Conservation (phyloP, 352 stramenopile genomes). For the Thalassiosira exigua region DNA sequence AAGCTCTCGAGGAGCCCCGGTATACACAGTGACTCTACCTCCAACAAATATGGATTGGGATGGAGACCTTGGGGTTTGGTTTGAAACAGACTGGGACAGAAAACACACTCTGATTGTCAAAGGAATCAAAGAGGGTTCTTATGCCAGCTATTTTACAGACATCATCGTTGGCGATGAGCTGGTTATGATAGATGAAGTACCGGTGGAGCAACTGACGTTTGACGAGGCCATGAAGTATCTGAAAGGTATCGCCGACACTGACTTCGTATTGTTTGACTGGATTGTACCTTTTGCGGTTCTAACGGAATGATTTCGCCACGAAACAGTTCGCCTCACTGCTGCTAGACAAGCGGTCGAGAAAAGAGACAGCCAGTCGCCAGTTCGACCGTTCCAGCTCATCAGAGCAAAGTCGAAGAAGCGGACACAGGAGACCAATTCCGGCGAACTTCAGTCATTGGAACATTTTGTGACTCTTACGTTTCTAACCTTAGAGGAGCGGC, state of each 20-base stretch:
- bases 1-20: constrained; percentile 63
- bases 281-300: too few relatives aligned
- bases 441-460: constrained; percentile 4
- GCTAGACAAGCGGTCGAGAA: constrained; percentile 37
- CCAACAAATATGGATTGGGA: constrained; percentile 68
- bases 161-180: constrained; percentile 82
- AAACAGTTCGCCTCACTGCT: constrained; percentile 39
- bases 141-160: constrained; percentile 65
- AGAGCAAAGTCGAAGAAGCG: constrained; percentile 43
- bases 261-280: background rate
- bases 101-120: constrained; percentile 86
- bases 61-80: constrained; percentile 84
- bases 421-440: constrained; percentile 15
- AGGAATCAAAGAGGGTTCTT: constrained; percentile 83
- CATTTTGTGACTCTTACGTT: constrained; percentile 76
- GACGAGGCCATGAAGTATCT: constrained; percentile 83
- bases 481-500: constrained; percentile 80
- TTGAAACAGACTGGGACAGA: constrained; percentile 88
- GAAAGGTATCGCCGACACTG: constrained; percentile 28
- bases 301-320: too few relatives aligned
- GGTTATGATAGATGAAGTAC: constrained; percentile 74
- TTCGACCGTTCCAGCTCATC: constrained; percentile 35
- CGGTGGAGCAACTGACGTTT: constrained; percentile 75
- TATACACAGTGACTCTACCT: constrained; percentile 80
- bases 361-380: constrained; percentile 17